These are phyloP conservation scores for Arthrobotrys sinensis DNA, from an alignment of 2,329 filamentous ascomycete species.

Conservation along the genomic window DNA sequence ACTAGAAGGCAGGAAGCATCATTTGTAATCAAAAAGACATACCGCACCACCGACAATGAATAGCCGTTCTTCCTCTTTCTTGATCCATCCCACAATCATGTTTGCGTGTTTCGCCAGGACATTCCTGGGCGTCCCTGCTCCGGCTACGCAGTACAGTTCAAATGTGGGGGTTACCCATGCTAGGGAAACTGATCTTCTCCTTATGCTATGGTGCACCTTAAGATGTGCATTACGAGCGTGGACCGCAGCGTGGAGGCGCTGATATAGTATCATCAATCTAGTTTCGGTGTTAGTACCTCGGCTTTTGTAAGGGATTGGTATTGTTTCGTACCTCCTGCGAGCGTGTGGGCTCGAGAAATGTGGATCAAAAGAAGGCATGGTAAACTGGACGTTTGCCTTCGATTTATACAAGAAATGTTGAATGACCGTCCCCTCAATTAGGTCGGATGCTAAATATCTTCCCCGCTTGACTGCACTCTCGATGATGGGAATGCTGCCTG, in stretches of 20 bases:
- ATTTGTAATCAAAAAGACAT: conserved; percentile 59
- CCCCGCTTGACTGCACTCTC: conserved; percentile 79
- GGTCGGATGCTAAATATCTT: conserved; percentile 79
- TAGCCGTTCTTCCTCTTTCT: conserved; percentile 89
- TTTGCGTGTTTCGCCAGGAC: conserved; percentile 88
- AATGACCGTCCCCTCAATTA: conserved; percentile 82
- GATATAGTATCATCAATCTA: conserved; percentile 85
- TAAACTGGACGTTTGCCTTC: conserved; percentile 93
- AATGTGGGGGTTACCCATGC: conserved; percentile 94
- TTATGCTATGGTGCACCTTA: conserved; percentile 86
- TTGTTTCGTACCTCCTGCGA: conserved; percentile 73
- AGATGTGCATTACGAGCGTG: conserved; percentile 83
- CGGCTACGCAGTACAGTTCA: conserved; percentile 95
- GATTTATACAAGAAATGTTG: conserved; percentile 98
- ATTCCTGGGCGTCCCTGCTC: conserved; percentile 74
- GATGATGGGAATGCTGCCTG: conserved; percentile 82
- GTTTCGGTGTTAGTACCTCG: conserved; percentile 51
- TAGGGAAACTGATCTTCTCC: conserved; percentile 81
- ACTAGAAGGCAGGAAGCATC: conserved; percentile 4
- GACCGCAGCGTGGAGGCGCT: conserved; percentile 85
- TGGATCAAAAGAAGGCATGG: conserved; percentile 85
- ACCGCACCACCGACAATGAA: conserved; percentile 99
- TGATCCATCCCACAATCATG: conserved; percentile 90
- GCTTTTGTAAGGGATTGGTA: conserved; percentile 20
- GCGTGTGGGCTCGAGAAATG: conserved; percentile 76